Percentiles rank a stretch among this genome's conserved stretches.
Conservation (phyloP, 495 filamentous ascomycete genomes). For the Aspergillus biplanus region DNA sequence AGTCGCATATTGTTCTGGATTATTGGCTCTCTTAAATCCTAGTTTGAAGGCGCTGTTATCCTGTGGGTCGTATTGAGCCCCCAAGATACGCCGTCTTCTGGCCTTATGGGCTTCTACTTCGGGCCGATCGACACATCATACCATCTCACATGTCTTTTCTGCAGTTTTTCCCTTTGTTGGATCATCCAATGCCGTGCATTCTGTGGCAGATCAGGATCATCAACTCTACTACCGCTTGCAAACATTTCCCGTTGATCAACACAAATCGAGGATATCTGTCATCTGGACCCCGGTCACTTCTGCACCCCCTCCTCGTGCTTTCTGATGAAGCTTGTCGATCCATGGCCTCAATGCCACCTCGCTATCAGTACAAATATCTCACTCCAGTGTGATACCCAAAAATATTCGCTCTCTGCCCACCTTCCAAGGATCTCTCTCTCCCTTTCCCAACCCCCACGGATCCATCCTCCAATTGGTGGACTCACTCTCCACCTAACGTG, state of each 20-base stretch:
- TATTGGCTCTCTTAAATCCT: slow-evolving; percentile 3
- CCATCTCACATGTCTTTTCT: not conserved
- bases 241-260: not conserved
- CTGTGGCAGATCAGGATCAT: not conserved
- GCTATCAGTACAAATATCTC: not conserved
- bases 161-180: not conserved
- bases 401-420: not conserved
- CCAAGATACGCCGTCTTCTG: not conserved
- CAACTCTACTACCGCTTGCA: not conserved
- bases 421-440: not conserved
- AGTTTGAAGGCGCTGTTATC: not conserved
- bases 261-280: not conserved
- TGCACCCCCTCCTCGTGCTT: not conserved
- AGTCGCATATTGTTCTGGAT: not conserved
- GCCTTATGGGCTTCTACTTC: no score
- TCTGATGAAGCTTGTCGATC: slow-evolving; percentile 2
- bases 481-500: slow-evolving; percentile 3
- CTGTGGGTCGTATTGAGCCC: not conserved
- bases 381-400: not conserved
- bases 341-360: not conserved
- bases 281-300: not conserved
- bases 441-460: not conserved
- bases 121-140: no score
- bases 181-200: not conserved
- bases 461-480: not conserved